Conservation (phyloP, 2,329 filamentous ascomycete species). For the Domatiomyces globalis region DNA sequence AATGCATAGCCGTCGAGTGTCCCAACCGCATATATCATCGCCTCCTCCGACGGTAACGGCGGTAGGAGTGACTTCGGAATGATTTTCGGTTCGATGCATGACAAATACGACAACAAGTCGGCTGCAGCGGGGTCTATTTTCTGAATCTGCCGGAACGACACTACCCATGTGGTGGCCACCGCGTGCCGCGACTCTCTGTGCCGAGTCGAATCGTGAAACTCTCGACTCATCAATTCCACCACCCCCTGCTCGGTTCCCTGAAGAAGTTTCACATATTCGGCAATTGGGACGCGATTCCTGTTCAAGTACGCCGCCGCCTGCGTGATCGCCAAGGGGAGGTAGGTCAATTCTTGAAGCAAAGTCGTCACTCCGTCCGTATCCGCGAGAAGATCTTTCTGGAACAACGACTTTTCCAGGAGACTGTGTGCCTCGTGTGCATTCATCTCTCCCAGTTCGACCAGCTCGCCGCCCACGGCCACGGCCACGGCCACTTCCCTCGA, state of each 20-base stretch:
- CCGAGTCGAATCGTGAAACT: constrained; percentile 22
- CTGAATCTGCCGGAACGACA: constrained; percentile 26
- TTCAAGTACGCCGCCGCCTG: constrained; percentile 18
- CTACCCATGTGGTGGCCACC: constrained; percentile 25
- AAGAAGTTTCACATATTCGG: constrained; percentile 14
- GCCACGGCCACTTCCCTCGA: constrained; percentile 12
- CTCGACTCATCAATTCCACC: constrained; percentile 21
- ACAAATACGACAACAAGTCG: constrained; percentile 25
- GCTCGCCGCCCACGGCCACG: constrained; percentile 11
- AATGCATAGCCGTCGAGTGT: constrained; percentile 24
- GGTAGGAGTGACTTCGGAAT: constrained; percentile 25
- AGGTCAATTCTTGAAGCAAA: constrained; percentile 15
- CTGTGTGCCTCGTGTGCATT: constrained; percentile 5
- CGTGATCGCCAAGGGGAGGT: constrained; percentile 18
- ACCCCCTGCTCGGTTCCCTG: constrained; percentile 17
- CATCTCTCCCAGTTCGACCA: constrained; percentile 1
- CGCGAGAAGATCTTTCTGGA: constrained; percentile 1
- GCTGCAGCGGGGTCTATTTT: constrained; percentile 21
- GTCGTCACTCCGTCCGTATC: constrained; percentile 2
- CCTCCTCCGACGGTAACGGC: constrained; percentile 9
- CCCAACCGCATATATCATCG: constrained; percentile 21
- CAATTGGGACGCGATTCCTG: constrained; percentile 5
- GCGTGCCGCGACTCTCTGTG: constrained; percentile 22
- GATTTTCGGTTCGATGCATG: constrained; percentile 21
- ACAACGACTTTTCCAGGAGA: constrained; percentile 18